A percentile compares a stretch with the other conserved stretches of the same genome.
Evolutionary conservation across 192 early-diverging fungal species (phyloP).

Genomic region (Entophlyctis luteolus): DNA sequence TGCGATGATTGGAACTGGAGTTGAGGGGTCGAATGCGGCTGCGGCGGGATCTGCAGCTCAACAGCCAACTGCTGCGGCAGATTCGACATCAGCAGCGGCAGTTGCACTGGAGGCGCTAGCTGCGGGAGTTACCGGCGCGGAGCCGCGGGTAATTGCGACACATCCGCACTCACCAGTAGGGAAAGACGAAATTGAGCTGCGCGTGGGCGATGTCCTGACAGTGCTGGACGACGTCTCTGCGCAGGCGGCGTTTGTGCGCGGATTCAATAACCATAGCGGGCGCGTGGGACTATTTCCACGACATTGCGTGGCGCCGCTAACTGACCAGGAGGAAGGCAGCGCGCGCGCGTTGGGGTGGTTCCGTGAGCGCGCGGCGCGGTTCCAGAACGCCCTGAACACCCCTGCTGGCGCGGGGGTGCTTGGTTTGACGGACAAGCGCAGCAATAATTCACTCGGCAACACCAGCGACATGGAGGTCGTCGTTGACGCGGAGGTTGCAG

Average conservation of each 20-base stretch:
- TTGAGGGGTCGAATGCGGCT: neutral
- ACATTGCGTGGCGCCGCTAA: neutral
- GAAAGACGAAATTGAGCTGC: slow-evolving; percentile 31
- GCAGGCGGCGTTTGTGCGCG: slow-evolving; percentile 8
- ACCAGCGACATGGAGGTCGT: too few species aligned
- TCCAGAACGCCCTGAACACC: slow-evolving; percentile 8
- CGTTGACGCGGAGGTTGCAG: too few species aligned
- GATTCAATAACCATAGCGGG: slow-evolving; percentile 22
- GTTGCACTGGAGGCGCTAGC: neutral
- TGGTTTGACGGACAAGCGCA: too few species aligned
- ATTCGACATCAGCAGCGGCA: neutral
- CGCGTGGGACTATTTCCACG: slow-evolving; percentile 26
- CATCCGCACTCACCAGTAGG: slow-evolving; percentile 19
- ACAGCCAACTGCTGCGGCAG: neutral
- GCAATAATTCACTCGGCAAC: too few species aligned
- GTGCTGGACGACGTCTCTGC: neutral
- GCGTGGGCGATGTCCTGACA: neutral
- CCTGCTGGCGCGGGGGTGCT: neutral
- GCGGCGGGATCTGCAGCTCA: neutral
- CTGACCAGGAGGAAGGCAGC: neutral
- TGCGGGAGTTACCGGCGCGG: neutral
- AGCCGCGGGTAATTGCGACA: neutral
- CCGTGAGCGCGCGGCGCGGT: slow-evolving; percentile 12
- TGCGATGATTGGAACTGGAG: neutral
- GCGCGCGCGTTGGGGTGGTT: neutral